These are phyloP conservation scores for Lepidopterella palustris DNA, from an alignment of 495 filamentous ascomycete species.

Conservation along the genomic window DNA sequence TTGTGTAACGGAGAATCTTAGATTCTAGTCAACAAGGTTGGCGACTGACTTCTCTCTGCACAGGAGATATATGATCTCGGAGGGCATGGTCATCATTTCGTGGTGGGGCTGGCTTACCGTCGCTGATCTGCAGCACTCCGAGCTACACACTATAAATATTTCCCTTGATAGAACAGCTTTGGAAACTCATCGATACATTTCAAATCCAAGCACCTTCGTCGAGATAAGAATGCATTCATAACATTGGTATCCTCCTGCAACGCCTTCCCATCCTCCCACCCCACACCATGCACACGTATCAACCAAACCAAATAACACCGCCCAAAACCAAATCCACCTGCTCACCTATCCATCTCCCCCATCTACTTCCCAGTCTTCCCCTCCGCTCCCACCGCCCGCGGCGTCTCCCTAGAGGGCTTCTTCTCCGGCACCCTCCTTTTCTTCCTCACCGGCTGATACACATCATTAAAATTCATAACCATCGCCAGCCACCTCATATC, in stretches of 20 bases:
- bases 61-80: no score
- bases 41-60: no score
- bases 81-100: no score
- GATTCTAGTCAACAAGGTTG: no score
- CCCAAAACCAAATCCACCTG: not conserved
- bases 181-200: not conserved
- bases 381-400: conserved; percentile 3
- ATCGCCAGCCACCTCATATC: conserved; percentile 94
- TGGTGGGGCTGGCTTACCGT: no score
- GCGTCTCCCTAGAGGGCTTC: conserved; percentile 22
- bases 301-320: not conserved
- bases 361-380: not conserved
- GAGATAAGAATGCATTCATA: not conserved
- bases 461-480: conserved; percentile 98
- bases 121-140: no score
- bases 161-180: no score
- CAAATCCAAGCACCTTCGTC: not conserved
- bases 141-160: no score
- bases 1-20: no score
- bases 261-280: no score
- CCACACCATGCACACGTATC: not conserved
- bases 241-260: not conserved
- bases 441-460: conserved; percentile 69
- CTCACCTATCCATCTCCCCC: no score
- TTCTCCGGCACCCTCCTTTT: conserved; percentile 36